phyloP scores from a whole-genome alignment of 768 basidiomycete genomes.

The Suillus clintonianus region DNA sequence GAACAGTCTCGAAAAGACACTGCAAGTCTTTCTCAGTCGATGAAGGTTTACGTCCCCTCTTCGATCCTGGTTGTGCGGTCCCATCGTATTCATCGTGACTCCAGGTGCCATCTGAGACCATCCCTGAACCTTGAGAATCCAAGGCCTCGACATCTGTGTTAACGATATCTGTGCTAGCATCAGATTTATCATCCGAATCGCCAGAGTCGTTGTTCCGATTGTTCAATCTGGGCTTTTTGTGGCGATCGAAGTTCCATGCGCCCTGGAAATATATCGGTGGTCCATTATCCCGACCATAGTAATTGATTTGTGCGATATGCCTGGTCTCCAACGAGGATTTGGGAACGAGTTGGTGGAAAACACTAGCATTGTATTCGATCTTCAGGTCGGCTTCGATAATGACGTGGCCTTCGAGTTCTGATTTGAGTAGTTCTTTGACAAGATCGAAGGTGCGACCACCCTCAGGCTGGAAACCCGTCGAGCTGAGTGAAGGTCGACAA shows the following conservation, averaged over 20 bases:
- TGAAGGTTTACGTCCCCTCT: background rate
- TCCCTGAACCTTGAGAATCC: background rate
- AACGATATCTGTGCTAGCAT: background rate
- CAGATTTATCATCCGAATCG: background rate
- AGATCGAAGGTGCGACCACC: background rate
- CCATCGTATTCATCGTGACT: background rate
- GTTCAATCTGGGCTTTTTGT: background rate
- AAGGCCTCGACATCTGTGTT: background rate
- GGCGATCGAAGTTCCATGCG: background rate
- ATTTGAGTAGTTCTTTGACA: background rate
- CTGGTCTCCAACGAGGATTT: background rate
- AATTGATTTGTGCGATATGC: background rate
- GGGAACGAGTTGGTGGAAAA: background rate
- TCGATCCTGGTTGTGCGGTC: background rate
- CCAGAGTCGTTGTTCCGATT: background rate
- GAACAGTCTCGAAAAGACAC: background rate
- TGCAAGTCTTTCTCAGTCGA: background rate
- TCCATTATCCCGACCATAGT: background rate
- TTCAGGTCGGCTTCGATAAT: background rate
- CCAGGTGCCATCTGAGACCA: background rate
- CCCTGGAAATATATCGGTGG: background rate
- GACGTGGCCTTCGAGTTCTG: background rate
- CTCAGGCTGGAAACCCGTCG: background rate
- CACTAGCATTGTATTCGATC: background rate
- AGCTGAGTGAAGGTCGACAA: background rate